phyloP scores from a whole-genome alignment of 2,329 filamentous ascomycete genomes.

The Akanthomyces muscarius region DNA sequence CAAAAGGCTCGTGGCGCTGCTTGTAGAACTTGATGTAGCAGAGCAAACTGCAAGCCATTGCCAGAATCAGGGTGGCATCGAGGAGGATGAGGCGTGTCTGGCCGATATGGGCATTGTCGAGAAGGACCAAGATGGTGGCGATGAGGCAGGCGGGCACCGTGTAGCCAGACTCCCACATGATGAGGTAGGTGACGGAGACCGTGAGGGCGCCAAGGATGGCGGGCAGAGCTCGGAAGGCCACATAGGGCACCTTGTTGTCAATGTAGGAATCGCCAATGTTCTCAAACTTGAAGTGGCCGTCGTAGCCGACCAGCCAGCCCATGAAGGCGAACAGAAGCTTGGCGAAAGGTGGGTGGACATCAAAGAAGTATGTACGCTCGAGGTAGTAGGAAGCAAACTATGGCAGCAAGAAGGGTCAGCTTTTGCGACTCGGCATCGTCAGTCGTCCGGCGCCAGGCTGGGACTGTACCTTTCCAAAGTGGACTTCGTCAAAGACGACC shows the following conservation, averaged over 20 bases:
- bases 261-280: slow-evolving; percentile 99
- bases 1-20: slow-evolving; percentile 81
- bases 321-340: slow-evolving; percentile 97
- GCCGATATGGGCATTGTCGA: slow-evolving; percentile 96
- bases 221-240: slow-evolving; percentile 90
- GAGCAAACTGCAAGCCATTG: slow-evolving; percentile 91
- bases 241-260: slow-evolving; percentile 92
- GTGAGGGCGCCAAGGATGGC: slow-evolving; percentile 89
- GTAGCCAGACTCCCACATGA: slow-evolving; percentile 99
- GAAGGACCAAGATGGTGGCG: slow-evolving; percentile 79
- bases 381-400: slow-evolving; percentile 80
- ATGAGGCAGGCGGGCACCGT: slow-evolving; percentile 88
- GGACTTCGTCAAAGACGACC: slow-evolving; percentile 98
- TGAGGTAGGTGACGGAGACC: slow-evolving; percentile 88
- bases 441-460: neutral
- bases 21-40: slow-evolving; percentile 99
- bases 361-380: slow-evolving; percentile 98
- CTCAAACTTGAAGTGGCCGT: slow-evolving; percentile 96
- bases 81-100: slow-evolving; percentile 94
- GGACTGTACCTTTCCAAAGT: slow-evolving; percentile 88
- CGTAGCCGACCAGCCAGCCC: slow-evolving; percentile 96
- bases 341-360: slow-evolving; percentile 96
- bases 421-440: neutral
- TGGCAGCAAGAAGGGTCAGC: neutral
- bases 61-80: slow-evolving; percentile 88